Evolutionary conservation across 257 asterid species (phyloP), one percentile per base, ranked within the genome.

Genomic region (Perilla frutescens): DNA sequence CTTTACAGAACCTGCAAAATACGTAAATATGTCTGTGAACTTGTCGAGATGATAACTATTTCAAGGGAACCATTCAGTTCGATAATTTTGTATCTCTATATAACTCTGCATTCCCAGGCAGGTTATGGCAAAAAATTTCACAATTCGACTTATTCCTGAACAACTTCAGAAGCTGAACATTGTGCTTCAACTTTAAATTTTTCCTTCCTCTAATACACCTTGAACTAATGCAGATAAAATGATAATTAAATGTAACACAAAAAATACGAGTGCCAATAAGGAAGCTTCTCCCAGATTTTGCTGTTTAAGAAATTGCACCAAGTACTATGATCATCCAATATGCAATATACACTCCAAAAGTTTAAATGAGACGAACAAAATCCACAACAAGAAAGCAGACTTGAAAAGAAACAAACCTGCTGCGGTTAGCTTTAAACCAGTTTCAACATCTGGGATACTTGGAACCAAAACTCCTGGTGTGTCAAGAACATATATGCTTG

Each of bases 391-490:
- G 48, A 65, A 48, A 74, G 58, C 11, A 71, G 34, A 50, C 37
- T 53, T 59, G 9, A 45, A 70, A 51, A 55, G 43, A 53, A 43
- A 39, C 26, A 15, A 79, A 92, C 98, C 98, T 88, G 97, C 90
- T 49, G 91, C 84, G 47, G 97, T 96, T 82, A 93, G 89, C 91
- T 91, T 91, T 79, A 91, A 79, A 59, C 97, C 96, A 47, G 97
- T 91, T 77, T 88, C 98, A 54, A 91, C 68, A 75, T 91, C 90
- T 45, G 92, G 88, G 62, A 93, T 89, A 76, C 94, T 91, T 55
- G 97, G 98, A 70, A 91, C 96, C 85, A 93, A 82, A 62, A 93
- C 98, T 62, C 98, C 97, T 0, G 97, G 98, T 10, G 91, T 83
- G 84, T 93, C 97, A 89, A 93, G 83, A 57, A 93, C 96, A 50